Evolutionary conservation across 306 rosid species (phyloP).

Genomic region (Vigna radiata): DNA sequence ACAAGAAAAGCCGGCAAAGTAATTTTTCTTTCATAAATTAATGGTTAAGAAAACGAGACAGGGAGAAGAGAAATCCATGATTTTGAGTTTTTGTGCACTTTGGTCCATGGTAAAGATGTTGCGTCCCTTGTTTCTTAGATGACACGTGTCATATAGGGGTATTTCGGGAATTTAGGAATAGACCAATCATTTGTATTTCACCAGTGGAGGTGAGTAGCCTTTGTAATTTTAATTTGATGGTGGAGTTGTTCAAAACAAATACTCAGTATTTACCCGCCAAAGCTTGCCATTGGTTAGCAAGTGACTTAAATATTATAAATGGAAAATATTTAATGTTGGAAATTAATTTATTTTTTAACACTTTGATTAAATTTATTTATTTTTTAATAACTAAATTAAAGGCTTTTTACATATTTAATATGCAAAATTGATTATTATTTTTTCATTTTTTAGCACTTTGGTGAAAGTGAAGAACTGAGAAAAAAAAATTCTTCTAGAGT

Average conservation of each 20-base stretch:
- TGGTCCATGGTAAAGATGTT: neutral
- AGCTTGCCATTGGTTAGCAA: neutral
- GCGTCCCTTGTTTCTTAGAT: neutral
- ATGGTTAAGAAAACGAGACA: constrained; percentile 21
- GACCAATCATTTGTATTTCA: constrained; percentile 48
- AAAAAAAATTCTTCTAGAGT: no score
- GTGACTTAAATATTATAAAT: no score
- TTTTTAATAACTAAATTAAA: no score
- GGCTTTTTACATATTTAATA: no score
- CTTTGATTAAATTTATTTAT: no score
- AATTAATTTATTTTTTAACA: no score
- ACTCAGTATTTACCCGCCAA: constrained; percentile 31
- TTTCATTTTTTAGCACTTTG: neutral
- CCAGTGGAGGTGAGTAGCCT: constrained; percentile 18
- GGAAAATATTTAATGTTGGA: no score
- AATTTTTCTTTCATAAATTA: neutral
- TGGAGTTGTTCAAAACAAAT: constrained; percentile 31
- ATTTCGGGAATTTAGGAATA: neutral
- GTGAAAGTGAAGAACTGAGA: constrained; percentile 7
- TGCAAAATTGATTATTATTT: no score
- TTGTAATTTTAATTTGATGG: constrained; percentile 12
- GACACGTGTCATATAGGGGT: constrained; percentile 43
- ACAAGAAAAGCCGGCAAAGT: constrained; percentile 56
- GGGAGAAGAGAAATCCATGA: neutral
- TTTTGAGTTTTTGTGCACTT: constrained; percentile 23